Evolutionary conservation across 768 basidiomycete species (phyloP).

Genomic region (Mycena venus): DNA sequence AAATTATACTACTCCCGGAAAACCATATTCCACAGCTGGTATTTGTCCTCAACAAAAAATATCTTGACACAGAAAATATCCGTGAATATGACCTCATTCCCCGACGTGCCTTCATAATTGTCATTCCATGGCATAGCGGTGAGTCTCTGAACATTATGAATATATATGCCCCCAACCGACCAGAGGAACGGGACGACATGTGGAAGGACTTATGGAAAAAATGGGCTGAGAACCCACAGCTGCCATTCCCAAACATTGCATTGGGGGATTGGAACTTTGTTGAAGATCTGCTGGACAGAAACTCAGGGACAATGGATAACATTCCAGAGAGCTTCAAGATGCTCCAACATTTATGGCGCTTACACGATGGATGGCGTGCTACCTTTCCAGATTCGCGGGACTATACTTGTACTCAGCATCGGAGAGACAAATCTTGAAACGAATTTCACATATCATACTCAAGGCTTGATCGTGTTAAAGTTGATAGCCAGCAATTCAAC

Average conservation of each 20-base stretch:
- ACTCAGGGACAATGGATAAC: neutral
- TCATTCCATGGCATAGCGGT: neutral
- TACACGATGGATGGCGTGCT: conserved; percentile 21
- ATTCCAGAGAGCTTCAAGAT: neutral
- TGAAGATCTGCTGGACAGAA: conserved; percentile 36
- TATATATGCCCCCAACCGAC: neutral
- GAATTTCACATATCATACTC: neutral
- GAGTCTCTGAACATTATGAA: neutral
- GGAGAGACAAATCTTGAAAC: neutral
- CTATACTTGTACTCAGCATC: neutral
- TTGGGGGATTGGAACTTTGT: conserved; percentile 44
- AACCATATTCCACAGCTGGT: neutral
- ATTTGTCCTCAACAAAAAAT: neutral
- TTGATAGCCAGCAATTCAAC: neutral
- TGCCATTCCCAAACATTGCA: conserved; percentile 12
- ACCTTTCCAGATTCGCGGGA: conserved; percentile 1
- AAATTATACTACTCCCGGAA: neutral
- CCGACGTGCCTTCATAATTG: neutral
- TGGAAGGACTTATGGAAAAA: neutral
- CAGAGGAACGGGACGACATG: neutral
- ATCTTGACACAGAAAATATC: too few relatives aligned
- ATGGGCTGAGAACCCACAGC: neutral
- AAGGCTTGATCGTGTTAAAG: neutral
- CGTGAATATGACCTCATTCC: neutral
- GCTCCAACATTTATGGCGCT: neutral